These are phyloP conservation scores for Cubamyces lactineus DNA, from an alignment of 768 basidiomycete species.

Conservation along the genomic window DNA sequence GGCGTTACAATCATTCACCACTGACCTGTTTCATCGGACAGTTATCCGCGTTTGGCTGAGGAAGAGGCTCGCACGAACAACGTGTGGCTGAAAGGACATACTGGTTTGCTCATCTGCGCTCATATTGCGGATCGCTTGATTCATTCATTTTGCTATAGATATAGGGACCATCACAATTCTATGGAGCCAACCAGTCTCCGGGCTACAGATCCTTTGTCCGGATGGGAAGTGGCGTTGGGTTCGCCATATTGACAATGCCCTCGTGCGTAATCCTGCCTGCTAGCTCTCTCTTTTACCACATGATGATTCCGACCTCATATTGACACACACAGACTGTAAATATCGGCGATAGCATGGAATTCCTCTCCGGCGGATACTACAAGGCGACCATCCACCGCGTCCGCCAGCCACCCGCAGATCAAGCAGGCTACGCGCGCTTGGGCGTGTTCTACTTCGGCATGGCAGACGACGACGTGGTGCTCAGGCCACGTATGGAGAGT, in stretches of 20 bases:
- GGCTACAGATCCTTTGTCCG: slow-evolving; percentile 55
- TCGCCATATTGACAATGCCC: slow-evolving; percentile 58
- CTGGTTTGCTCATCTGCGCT: slow-evolving; percentile 38
- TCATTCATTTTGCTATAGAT: slow-evolving; percentile 37
- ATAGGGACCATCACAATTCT: slow-evolving; percentile 59
- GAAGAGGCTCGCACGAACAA: slow-evolving; percentile 55
- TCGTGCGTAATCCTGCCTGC: slow-evolving; percentile 39
- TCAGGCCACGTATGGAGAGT: slow-evolving; percentile 50
- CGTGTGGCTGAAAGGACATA: slow-evolving; percentile 65
- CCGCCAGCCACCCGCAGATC: slow-evolving; percentile 59
- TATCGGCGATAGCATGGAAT: slow-evolving; percentile 60
- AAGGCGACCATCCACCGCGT: slow-evolving; percentile 64
- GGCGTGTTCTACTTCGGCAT: slow-evolving; percentile 62
- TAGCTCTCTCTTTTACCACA: not conserved
- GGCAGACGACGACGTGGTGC: slow-evolving; percentile 52
- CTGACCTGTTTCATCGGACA: slow-evolving; percentile 23
- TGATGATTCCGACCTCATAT: not conserved
- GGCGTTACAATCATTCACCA: not conserved
- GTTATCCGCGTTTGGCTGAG: slow-evolving; percentile 52
- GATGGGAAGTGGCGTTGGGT: slow-evolving; percentile 63
- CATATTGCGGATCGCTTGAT: not conserved
- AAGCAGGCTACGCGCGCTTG: slow-evolving; percentile 50
- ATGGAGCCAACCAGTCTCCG: slow-evolving; percentile 64
- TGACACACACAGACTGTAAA: slow-evolving; percentile 41
- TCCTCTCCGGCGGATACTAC: slow-evolving; percentile 64